Conservation (phyloP, 1,139 yeast species). For the Geotrichum australiense region DNA sequence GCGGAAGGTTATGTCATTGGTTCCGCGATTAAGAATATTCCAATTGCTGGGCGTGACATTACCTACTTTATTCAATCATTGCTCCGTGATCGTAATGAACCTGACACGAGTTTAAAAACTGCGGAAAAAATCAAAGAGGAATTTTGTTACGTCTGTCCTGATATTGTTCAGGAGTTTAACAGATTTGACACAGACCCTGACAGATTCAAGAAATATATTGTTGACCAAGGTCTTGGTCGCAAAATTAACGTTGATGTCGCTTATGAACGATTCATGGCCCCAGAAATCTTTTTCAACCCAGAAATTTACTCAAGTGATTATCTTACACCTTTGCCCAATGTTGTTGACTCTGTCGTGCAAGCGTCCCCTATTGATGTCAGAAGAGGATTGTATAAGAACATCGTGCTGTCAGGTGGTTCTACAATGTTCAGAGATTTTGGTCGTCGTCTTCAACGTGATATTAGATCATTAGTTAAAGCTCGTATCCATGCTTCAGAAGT, state of each 20-base stretch:
- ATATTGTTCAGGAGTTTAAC: constrained; percentile 91
- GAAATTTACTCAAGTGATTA: constrained; percentile 94
- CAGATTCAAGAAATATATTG: constrained; percentile 87
- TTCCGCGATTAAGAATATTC: constrained; percentile 92
- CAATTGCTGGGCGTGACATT: constrained; percentile 97
- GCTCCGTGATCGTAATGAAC: constrained; percentile 94
- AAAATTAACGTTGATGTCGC: constrained; percentile 80
- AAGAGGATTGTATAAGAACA: constrained; percentile 89
- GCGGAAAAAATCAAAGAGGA: constrained; percentile 96
- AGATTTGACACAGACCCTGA: constrained; percentile 93
- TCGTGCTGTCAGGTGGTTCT: constrained; percentile 93
- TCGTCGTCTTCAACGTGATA: constrained; percentile 92
- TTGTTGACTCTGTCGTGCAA: constrained; percentile 92
- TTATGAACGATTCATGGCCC: constrained; percentile 94
- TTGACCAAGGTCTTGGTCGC: constrained; percentile 69
- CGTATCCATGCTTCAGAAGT: constrained; percentile 79
- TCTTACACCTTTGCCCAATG: constrained; percentile 89
- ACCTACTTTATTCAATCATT: constrained; percentile 88
- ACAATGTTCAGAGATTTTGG: constrained; percentile 99
- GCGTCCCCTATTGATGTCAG: constrained; percentile 96
- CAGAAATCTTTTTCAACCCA: constrained; percentile 97
- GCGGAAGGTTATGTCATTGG: constrained; percentile 99
- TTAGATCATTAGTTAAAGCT: constrained; percentile 78
- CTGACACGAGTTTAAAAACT: constrained; percentile 86
- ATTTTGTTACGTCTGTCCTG: constrained; percentile 95